A percentile compares a stretch with the other conserved stretches of the same genome.
Conservation (phyloP, 805 yeast genomes). For the Barnettozyma sp. region DNA sequence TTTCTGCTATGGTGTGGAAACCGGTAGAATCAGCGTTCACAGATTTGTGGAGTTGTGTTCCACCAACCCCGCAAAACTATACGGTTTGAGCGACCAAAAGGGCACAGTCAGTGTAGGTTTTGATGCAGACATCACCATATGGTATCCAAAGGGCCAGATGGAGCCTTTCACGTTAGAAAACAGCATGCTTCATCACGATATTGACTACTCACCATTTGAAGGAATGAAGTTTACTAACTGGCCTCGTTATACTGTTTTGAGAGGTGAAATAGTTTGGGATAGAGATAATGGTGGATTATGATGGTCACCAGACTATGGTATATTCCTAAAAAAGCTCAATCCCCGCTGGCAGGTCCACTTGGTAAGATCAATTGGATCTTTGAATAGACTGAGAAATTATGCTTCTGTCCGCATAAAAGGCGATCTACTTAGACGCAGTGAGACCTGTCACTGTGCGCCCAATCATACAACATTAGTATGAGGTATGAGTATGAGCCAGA, state of each 20-base stretch:
- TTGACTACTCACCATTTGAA: conserved; percentile 36
- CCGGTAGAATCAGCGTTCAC: conserved; percentile 34
- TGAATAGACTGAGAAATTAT: too few relatives aligned
- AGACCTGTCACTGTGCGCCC: too few relatives aligned
- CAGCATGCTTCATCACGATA: conserved; percentile 29
- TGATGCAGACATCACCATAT: conserved; percentile 43
- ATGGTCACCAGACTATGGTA: conserved; percentile 20
- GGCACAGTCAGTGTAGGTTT: conserved; percentile 40
- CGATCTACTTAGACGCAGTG: too few relatives aligned
- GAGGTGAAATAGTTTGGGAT: conserved; percentile 32
- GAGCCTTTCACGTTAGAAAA: conserved; percentile 25
- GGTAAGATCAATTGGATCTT: conserved; percentile 21
- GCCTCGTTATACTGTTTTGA: conserved; percentile 39
- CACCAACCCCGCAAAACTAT: conserved; percentile 40
- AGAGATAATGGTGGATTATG: conserved; percentile 21
- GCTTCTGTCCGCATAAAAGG: too few relatives aligned
- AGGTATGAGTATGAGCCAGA: too few relatives aligned
- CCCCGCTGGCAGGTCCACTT: conserved; percentile 20
- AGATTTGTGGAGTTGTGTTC: conserved; percentile 40
- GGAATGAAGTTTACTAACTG: conserved; percentile 36
- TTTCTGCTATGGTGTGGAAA: conserved; percentile 38
- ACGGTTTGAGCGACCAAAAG: conserved; percentile 35
- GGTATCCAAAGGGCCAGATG: conserved; percentile 37
- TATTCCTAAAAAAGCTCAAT: conserved; percentile 24
- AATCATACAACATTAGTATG: too few relatives aligned